A percentile compares a stretch with the other conserved stretches of the same genome.
phyloP scores from a whole-genome alignment of 495 filamentous ascomycete genomes.

The Neurospora sublineolata region DNA sequence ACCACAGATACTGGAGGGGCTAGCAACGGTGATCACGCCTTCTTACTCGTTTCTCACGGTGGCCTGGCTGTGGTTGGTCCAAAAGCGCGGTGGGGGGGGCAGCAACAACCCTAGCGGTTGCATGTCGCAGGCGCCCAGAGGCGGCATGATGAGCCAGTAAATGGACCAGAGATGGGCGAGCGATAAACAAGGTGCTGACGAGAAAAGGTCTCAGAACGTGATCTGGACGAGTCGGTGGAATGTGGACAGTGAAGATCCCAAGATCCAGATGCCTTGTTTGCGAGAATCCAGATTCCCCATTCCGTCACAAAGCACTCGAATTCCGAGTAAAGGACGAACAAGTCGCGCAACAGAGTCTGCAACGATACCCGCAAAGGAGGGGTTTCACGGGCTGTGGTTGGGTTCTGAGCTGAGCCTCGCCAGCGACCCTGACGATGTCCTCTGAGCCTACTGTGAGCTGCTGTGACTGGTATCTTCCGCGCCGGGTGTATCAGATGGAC shows the following conservation, averaged over 20 bases:
- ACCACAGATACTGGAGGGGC: neutral
- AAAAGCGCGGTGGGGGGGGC: conserved; percentile 3
- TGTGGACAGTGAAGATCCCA: neutral
- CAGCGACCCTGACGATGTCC: neutral
- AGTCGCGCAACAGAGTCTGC: neutral
- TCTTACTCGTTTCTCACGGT: conserved; percentile 14
- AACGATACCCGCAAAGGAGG: neutral
- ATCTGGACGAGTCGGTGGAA: neutral
- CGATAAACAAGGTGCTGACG: neutral
- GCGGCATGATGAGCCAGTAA: conserved; percentile 12
- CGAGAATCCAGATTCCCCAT: neutral
- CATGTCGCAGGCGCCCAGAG: conserved; percentile 3
- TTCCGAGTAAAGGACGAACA: neutral
- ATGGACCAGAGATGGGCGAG: conserved; percentile 2
- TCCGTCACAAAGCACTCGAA: neutral
- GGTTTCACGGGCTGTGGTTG: neutral
- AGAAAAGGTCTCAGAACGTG: neutral
- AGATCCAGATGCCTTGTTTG: neutral
- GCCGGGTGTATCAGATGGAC: neutral
- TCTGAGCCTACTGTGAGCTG: neutral
- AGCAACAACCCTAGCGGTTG: neutral
- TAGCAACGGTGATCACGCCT: conserved; percentile 1
- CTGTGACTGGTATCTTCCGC: neutral
- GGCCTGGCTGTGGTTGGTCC: conserved; percentile 19
- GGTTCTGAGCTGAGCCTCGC: neutral